phyloP scores from a whole-genome alignment of 1,284 basidiomycete species.

The Farysia itapuensis region DNA sequence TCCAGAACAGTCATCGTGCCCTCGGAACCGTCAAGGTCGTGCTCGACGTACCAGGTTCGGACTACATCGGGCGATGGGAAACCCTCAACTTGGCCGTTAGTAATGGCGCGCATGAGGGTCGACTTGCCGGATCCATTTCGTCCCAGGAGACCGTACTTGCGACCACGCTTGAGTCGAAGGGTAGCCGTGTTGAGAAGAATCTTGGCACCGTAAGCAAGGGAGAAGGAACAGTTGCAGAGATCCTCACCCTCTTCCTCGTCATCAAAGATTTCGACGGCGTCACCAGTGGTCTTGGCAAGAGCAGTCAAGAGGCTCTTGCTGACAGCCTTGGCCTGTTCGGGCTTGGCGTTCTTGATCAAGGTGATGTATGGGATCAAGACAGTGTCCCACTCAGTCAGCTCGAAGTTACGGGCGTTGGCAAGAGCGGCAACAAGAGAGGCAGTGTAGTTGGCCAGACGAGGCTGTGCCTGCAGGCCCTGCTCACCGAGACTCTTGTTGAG shows the following conservation, averaged over 20 bases:
- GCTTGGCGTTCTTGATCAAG: slow-evolving; percentile 52
- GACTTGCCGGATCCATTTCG: slow-evolving; percentile 61
- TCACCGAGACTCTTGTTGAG: slow-evolving; percentile 50
- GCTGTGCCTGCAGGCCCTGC: slow-evolving; percentile 40
- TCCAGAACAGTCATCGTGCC: slow-evolving; percentile 58
- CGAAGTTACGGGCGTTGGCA: slow-evolving; percentile 59
- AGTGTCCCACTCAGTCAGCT: slow-evolving; percentile 58
- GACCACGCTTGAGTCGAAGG: slow-evolving; percentile 59
- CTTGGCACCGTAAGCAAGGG: slow-evolving; percentile 61
- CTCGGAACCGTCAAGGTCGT: slow-evolving; percentile 60
- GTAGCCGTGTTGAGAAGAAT: slow-evolving; percentile 60
- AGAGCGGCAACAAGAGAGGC: slow-evolving; percentile 57
- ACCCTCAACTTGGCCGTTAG: slow-evolving; percentile 60
- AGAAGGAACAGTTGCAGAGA: slow-evolving; percentile 61
- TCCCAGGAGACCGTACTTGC: slow-evolving; percentile 60
- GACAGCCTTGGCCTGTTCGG: slow-evolving; percentile 49
- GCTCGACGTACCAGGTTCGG: slow-evolving; percentile 60
- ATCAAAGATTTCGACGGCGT: slow-evolving; percentile 58
- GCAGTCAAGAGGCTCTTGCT: slow-evolving; percentile 43
- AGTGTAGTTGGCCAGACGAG: slow-evolving; percentile 50
- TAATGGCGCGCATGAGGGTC: slow-evolving; percentile 60
- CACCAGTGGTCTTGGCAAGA: slow-evolving; percentile 56
- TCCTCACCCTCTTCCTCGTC: slow-evolving; percentile 61
- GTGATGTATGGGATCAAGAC: slow-evolving; percentile 55
- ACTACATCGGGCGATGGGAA: slow-evolving; percentile 60